phyloP scores from a whole-genome alignment of 441 rosid species.

The Raphanus hybrid region DNA sequence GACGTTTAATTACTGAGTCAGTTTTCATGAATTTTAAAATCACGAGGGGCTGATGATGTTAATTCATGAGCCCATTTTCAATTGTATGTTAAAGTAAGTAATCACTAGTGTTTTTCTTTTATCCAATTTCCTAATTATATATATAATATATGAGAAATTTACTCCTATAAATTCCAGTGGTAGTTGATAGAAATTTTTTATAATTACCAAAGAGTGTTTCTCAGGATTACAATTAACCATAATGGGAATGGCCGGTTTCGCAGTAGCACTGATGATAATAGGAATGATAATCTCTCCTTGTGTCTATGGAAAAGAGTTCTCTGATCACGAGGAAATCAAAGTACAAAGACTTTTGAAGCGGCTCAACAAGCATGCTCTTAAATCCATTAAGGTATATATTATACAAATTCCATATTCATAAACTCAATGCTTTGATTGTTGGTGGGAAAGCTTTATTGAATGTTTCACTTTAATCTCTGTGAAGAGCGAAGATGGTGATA shows the following conservation, averaged over 20 bases:
- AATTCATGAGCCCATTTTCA: background rate
- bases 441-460: too few relatives aligned
- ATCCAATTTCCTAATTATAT: background rate
- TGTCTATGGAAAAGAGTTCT: too few relatives aligned
- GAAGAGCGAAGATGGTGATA: constrained; percentile 60
- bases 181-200: background rate
- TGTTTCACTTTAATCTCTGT: background rate
- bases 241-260: constrained; percentile 12
- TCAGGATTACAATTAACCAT: background rate
- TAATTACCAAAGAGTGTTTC: background rate
- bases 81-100: background rate
- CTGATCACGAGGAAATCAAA: too few relatives aligned
- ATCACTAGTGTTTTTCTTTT: background rate
- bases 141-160: background rate
- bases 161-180: constrained; percentile 24
- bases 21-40: background rate
- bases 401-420: too few relatives aligned
- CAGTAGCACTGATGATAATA: constrained; percentile 1
- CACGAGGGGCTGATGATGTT: background rate
- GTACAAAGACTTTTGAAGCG: too few relatives aligned
- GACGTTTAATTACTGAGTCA: background rate
- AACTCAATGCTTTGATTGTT: background rate
- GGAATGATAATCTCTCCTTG: background rate
- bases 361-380: constrained; percentile 40
- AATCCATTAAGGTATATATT: constrained; percentile 45